Evolutionary conservation across 371 early-diverging fungal genomes (phyloP).

Genomic region (Rhizopus delemar): DNA sequence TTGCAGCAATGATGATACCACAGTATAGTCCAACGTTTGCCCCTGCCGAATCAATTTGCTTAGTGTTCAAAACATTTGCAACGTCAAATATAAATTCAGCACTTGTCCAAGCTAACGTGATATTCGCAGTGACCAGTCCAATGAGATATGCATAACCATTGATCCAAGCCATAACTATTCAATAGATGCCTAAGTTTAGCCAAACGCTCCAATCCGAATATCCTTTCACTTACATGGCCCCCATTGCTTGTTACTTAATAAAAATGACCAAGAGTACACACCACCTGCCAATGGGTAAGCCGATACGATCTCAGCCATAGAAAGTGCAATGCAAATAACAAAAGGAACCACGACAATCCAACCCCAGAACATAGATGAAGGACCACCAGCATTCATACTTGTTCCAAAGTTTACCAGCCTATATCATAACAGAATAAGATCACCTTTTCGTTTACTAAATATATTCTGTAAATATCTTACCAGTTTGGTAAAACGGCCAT

Average conservation of each 20-base stretch:
- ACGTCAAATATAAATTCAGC: conserved; percentile 31
- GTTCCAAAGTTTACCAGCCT: conserved; percentile 34
- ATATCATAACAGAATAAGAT: neutral
- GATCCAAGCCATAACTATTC: conserved; percentile 43
- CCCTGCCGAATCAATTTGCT: conserved; percentile 25
- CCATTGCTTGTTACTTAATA: conserved; percentile 35
- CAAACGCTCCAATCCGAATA: neutral
- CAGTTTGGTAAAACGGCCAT: conserved; percentile 43
- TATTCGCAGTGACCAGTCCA: conserved; percentile 29
- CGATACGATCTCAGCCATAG: conserved; percentile 43
- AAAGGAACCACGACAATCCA: conserved; percentile 38
- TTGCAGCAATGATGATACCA: conserved; percentile 22
- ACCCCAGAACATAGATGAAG: conserved; percentile 41
- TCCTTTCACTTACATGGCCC: conserved; percentile 36
- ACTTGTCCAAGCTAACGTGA: conserved; percentile 37
- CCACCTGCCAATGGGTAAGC: conserved; percentile 41
- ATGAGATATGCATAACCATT: conserved; percentile 35
- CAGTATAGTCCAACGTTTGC: conserved; percentile 40
- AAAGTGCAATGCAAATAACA: conserved; percentile 37
- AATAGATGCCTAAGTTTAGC: neutral
- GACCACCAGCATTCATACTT: conserved; percentile 37
- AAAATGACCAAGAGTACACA: conserved; percentile 39
- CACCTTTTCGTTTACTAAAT: too few relatives aligned
- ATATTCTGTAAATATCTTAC: conserved; percentile 1
- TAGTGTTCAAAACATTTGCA: conserved; percentile 22